Evolutionary conservation across 306 rosid species (phyloP), one percentile per base, ranked within the genome.

Genomic region (Cicer bijugum): DNA sequence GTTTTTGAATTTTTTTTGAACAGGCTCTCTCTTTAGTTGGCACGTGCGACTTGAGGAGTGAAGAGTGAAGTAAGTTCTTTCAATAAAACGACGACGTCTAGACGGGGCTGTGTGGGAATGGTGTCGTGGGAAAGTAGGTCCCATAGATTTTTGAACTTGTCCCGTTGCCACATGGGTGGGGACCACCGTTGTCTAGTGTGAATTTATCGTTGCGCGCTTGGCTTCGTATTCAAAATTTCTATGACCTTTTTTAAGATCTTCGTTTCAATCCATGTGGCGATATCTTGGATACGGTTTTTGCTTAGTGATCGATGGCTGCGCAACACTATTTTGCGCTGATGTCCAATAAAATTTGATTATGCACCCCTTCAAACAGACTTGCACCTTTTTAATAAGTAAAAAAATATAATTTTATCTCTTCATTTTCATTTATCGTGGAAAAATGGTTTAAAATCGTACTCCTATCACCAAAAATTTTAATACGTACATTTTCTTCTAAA

Each of bases 161-260:
- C 63, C 76, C 46, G 66, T 33, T 66, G n/a, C 56, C 94, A 94
- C 94, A 61, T 89, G 98, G 96, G 92, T 83, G 87, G 91, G 98
- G 84, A 40, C 90, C 53, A 40, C 57, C 44, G 23, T 7, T 59
- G 76, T 57, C 77, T 76, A 67, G 37, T 73, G 66, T 72, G 43
- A 20, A 10, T 77, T 75, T 65, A 75, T 64, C 79, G 78, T 89
- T 89, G 89, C 90, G 97, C 98, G 98, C 96, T 91, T 83, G 90
- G 80, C 86, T 72, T 76, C 84, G 23, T 82, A 85, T 93, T 89
- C 94, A 90, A 93, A 92, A 77, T 69, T 72, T 74, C 42, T 12
- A 45, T 0, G 19, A 39, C 9, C 44, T 12, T 50, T 50, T 17
- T 52, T 3, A 0, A 8, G 45, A 42, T 42, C 10, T n/a, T 61